Percentiles rank a stretch among this genome's conserved stretches.
These are phyloP conservation scores for Coniochaeta sp. DNA, from an alignment of 2,329 filamentous ascomycete species.

Conservation along the genomic window DNA sequence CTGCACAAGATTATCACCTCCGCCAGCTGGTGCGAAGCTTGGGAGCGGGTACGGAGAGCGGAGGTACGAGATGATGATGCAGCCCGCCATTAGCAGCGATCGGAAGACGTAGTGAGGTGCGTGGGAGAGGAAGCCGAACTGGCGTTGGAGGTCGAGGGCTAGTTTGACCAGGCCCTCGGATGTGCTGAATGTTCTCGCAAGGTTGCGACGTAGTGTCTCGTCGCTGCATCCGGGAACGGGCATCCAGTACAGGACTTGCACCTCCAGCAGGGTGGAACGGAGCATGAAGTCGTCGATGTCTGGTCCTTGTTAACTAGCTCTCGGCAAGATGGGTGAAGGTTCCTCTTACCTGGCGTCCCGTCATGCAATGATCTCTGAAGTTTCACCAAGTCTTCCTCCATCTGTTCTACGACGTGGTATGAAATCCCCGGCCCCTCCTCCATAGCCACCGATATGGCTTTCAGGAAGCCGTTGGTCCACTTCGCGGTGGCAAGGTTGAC, in stretches of 20 bases:
- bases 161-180: conserved; percentile 36
- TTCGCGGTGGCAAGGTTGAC: conserved; percentile 42
- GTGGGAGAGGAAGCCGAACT: conserved; percentile 33
- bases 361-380: conserved; percentile 37
- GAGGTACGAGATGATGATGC: conserved; percentile 37
- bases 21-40: conserved; percentile 12
- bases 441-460: conserved; percentile 38
- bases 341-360: conserved; percentile 35
- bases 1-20: conserved; percentile 16
- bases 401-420: conserved; percentile 36
- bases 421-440: conserved; percentile 39
- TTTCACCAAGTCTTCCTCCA: conserved; percentile 47
- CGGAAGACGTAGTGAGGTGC: conserved; percentile 44
- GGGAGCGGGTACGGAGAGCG: conserved; percentile 32
- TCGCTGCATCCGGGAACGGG: conserved; percentile 30
- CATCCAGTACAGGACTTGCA: conserved; percentile 46
- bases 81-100: conserved; percentile 35
- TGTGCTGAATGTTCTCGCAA: conserved; percentile 40
- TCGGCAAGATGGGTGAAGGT: neutral
- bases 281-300: conserved; percentile 42
- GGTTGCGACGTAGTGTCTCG: conserved; percentile 34
- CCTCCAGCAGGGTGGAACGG: conserved; percentile 42
- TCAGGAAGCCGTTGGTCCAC: conserved; percentile 42
- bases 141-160: conserved; percentile 33
- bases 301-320: conserved; percentile 15